Conservation (phyloP, 1,139 yeast genomes). For the Diutina neorugosa region DNA sequence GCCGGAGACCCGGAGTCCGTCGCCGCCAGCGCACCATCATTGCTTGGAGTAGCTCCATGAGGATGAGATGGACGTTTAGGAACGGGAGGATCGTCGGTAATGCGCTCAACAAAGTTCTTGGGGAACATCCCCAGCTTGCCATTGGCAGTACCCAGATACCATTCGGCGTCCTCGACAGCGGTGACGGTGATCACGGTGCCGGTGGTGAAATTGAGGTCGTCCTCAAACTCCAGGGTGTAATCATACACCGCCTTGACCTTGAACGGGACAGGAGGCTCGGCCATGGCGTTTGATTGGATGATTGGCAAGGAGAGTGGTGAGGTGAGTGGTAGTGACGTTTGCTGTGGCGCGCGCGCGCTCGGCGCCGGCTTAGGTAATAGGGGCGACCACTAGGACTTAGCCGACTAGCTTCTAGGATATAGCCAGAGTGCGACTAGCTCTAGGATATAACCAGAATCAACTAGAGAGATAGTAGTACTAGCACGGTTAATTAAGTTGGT, state of each 20-base stretch:
- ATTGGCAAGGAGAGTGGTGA: background rate
- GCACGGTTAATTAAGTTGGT: no score
- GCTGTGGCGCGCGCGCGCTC: background rate
- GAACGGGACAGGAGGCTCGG: constrained; percentile 34
- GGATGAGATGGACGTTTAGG: constrained; percentile 5
- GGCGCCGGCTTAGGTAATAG: no score
- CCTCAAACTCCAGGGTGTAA: constrained; percentile 70
- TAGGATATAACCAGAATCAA: no score
- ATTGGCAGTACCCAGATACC: constrained; percentile 66
- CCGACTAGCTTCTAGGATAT: no score
- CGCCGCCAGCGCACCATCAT: background rate
- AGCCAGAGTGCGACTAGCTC: no score
- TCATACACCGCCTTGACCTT: constrained; percentile 59
- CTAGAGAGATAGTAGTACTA: no score
- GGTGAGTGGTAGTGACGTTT: background rate
- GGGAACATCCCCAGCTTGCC: constrained; percentile 77
- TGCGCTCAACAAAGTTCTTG: constrained; percentile 56
- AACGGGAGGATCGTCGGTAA: constrained; percentile 8
- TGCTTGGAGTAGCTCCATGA: constrained; percentile 4
- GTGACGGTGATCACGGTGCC: constrained; percentile 68
- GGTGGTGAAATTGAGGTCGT: constrained; percentile 60
- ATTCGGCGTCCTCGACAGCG: constrained; percentile 76
- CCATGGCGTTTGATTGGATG: background rate
- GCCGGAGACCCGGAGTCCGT: background rate
- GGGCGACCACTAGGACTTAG: no score